These are phyloP conservation scores for Xeromyces bisporus DNA, from an alignment of 495 filamentous ascomycete species.

Conservation along the genomic window DNA sequence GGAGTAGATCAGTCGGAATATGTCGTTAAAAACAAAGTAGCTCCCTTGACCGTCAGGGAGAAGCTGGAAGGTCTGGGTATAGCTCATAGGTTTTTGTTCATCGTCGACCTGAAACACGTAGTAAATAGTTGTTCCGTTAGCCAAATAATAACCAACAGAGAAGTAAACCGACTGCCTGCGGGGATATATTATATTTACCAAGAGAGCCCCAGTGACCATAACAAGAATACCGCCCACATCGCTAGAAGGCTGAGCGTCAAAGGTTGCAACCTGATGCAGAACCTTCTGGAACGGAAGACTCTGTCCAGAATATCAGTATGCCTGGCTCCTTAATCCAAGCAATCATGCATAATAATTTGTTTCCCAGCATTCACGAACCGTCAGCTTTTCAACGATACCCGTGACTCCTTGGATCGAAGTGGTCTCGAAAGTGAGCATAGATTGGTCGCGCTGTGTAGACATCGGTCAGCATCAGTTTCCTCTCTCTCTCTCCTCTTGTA, in stretches of 20 bases:
- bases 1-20: slow-evolving; percentile 69
- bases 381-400: slow-evolving; percentile 60
- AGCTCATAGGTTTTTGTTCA: slow-evolving; percentile 63
- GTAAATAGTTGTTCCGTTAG: too few relatives aligned
- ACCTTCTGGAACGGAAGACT: slow-evolving; percentile 65
- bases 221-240: slow-evolving; percentile 53
- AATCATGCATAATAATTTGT: too few relatives aligned
- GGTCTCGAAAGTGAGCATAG: slow-evolving; percentile 88
- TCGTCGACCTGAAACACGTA: slow-evolving; percentile 51
- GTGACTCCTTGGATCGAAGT: slow-evolving; percentile 36
- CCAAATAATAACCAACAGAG: background rate
- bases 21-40: slow-evolving; percentile 81
- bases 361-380: slow-evolving; percentile 43
- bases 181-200: slow-evolving; percentile 43
- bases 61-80: slow-evolving; percentile 73
- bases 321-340: too few relatives aligned
- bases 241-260: slow-evolving; percentile 60
- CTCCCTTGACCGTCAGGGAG: slow-evolving; percentile 45
- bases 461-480: slow-evolving; percentile 2
- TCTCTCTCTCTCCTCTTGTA: background rate
- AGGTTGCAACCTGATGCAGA: slow-evolving; percentile 45
- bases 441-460: slow-evolving; percentile 49
- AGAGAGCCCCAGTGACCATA: slow-evolving; percentile 64
- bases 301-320: slow-evolving; percentile 5
- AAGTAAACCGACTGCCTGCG: background rate